Evolutionary conservation across 495 filamentous ascomycete genomes (phyloP).

Genomic region (Thermothielavioides terrestris): DNA sequence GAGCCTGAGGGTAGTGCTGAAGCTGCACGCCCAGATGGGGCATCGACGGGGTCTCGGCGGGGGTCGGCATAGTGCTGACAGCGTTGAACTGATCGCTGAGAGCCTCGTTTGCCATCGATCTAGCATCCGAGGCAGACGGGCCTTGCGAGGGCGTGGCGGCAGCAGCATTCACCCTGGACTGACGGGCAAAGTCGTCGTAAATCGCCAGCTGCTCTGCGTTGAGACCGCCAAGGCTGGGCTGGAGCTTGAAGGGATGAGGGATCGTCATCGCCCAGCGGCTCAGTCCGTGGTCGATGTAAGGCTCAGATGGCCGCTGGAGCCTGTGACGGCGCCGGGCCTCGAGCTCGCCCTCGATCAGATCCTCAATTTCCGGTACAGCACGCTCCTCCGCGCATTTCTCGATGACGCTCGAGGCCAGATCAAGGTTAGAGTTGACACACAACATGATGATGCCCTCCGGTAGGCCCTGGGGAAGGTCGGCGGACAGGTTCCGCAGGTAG

Average conservation of each 20-base stretch:
- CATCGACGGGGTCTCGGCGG: constrained; percentile 70
- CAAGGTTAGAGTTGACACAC: constrained; percentile 97
- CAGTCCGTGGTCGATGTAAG: constrained; percentile 69
- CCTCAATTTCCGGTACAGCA: constrained; percentile 86
- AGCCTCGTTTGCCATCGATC: constrained; percentile 56
- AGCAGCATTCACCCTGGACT: constrained; percentile 51
- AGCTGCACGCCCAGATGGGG: constrained; percentile 57
- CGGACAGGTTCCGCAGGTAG: constrained; percentile 74
- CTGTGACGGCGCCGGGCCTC: constrained; percentile 65
- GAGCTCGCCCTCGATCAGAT: constrained; percentile 70
- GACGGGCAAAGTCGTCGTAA: constrained; percentile 89
- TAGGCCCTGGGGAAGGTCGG: constrained; percentile 59
- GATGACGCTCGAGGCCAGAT: constrained; percentile 82
- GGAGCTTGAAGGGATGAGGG: constrained; percentile 79
- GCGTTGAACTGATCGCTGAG: constrained; percentile 76
- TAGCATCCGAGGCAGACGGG: constrained; percentile 42
- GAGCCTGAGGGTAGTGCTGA: constrained; percentile 51
- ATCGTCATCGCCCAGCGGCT: constrained; percentile 84
- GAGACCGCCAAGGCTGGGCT: constrained; percentile 53
- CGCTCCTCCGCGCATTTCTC: constrained; percentile 91
- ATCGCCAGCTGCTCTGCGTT: constrained; percentile 90
- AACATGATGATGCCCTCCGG: constrained; percentile 88
- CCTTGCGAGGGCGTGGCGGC: constrained; percentile 31
- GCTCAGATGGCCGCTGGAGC: constrained; percentile 61
- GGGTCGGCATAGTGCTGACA: constrained; percentile 67